Percentiles rank a stretch among this genome's conserved stretches.
These are phyloP conservation scores for Monosporozyma unispora DNA, from an alignment of 805 yeast genomes.

Conservation along the genomic window DNA sequence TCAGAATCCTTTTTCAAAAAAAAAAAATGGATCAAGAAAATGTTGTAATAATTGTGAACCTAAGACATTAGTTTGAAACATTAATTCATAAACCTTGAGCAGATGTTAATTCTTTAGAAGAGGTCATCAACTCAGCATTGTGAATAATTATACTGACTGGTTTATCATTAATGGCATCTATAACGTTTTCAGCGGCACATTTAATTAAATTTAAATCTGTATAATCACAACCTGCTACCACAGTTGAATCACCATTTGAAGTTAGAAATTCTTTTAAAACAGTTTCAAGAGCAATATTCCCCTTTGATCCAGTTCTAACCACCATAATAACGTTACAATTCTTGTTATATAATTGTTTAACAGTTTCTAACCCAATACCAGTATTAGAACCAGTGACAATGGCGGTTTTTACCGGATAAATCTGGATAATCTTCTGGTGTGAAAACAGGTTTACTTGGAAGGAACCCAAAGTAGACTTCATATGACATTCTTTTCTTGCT, in stretches of 20 bases:
- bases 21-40: constrained; percentile 30
- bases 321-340: constrained; percentile 29
- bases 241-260: constrained; percentile 19
- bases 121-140: constrained; percentile 33
- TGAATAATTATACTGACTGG: constrained; percentile 29
- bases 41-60: constrained; percentile 34
- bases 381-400: constrained; percentile 35
- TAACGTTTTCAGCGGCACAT: constrained; percentile 21
- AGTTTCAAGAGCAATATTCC: constrained; percentile 26
- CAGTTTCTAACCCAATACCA: constrained; percentile 30
- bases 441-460: constrained; percentile 24
- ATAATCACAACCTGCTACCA: constrained; percentile 30
- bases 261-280: constrained; percentile 21
- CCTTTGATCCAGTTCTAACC: constrained; percentile 30
- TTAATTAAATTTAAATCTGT: constrained; percentile 32
- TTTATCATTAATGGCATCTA: constrained; percentile 9
- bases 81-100: constrained; percentile 31
- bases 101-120: constrained; percentile 21
- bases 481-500: constrained; percentile 7
- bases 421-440: constrained; percentile 31
- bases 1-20: constrained; percentile 27
- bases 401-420: constrained; percentile 31
- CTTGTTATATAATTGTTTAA: constrained; percentile 23
- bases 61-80: constrained; percentile 31
- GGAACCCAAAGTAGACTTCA: constrained; percentile 17